A percentile compares a stretch with the other conserved stretches of the same genome.
Conservation (phyloP, 2,329 filamentous ascomycete species). For the Penicillium sp. region DNA sequence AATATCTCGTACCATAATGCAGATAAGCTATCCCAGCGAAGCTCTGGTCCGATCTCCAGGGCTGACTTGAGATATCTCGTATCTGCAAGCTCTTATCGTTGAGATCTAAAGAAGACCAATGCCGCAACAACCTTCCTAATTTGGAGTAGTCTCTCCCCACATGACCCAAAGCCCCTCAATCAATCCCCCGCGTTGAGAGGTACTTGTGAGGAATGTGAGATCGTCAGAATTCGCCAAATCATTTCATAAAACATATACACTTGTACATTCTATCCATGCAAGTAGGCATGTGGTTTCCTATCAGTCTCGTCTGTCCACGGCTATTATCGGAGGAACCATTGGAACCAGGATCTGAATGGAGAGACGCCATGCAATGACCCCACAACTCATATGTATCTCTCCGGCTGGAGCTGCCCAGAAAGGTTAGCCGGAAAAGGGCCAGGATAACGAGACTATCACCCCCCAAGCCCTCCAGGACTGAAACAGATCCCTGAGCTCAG, state of each 20-base stretch:
- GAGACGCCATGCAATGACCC: neutral
- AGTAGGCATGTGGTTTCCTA: neutral
- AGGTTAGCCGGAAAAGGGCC: conserved; percentile 17
- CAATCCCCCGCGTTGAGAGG: conserved; percentile 7
- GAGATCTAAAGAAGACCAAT: neutral
- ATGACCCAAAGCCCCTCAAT: conserved; percentile 1
- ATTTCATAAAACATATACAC: neutral
- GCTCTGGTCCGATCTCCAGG: too few species aligned
- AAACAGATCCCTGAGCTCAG: conserved; percentile 4
- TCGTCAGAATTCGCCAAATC: neutral
- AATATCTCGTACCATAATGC: too few species aligned
- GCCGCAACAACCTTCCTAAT: conserved; percentile 15
- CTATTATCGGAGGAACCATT: neutral
- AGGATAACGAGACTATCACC: conserved; percentile 15
- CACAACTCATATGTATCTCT: neutral
- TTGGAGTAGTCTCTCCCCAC: conserved; percentile 16
- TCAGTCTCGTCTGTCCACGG: neutral
- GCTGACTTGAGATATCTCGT: too few species aligned
- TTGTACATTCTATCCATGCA: neutral
- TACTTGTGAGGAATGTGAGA: neutral
- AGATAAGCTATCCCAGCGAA: too few species aligned
- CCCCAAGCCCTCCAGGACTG: neutral
- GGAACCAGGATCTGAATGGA: neutral
- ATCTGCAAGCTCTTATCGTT: conserved; percentile 3
- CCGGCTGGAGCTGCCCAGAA: conserved; percentile 28